phyloP scores from a whole-genome alignment of 805 yeast genomes.

The Teunomyces barrocoloradensis region DNA sequence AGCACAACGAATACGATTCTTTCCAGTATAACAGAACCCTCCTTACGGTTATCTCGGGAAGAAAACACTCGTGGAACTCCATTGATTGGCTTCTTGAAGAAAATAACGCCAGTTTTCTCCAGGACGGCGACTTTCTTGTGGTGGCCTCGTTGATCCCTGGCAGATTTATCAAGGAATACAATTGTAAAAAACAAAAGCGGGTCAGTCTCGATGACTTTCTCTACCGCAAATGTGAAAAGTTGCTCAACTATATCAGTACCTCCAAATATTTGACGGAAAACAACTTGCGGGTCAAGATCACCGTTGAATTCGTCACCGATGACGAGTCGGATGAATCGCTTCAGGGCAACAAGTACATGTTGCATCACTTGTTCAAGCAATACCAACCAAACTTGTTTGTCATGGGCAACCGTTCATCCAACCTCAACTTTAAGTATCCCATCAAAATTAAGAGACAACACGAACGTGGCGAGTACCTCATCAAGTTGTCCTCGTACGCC shows the following conservation, averaged over 20 bases:
- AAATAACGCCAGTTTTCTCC: slow-evolving; percentile 19
- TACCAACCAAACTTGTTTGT: slow-evolving; percentile 40
- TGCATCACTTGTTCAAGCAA: slow-evolving; percentile 36
- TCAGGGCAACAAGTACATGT: slow-evolving; percentile 33
- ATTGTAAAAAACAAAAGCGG: slow-evolving; percentile 8
- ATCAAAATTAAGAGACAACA: slow-evolving; percentile 20
- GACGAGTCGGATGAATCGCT: slow-evolving; percentile 8
- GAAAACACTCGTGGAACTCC: slow-evolving; percentile 45
- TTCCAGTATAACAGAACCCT: slow-evolving; percentile 27
- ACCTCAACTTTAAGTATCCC: slow-evolving; percentile 43
- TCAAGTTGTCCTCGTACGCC: slow-evolving; percentile 37
- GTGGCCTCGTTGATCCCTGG: slow-evolving; percentile 34
- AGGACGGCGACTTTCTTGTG: slow-evolving; percentile 39
- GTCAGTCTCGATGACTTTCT: slow-evolving; percentile 13
- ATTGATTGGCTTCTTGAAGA: slow-evolving; percentile 35
- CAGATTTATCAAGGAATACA: slow-evolving; percentile 15
- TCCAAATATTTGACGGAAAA: slow-evolving; percentile 12
- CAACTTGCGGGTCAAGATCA: slow-evolving; percentile 31
- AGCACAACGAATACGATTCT: slow-evolving; percentile 34
- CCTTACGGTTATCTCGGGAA: slow-evolving; percentile 37
- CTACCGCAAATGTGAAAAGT: slow-evolving; percentile 19
- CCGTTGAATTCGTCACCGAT: slow-evolving; percentile 38
- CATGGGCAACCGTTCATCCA: slow-evolving; percentile 38
- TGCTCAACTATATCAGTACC: slow-evolving; percentile 18
- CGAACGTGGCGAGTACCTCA: slow-evolving; percentile 25